A percentile compares a stretch with the other conserved stretches of the same genome.
phyloP scores from a whole-genome alignment of 2,329 filamentous ascomycete genomes.

The Pestalotiopsis sp. region DNA sequence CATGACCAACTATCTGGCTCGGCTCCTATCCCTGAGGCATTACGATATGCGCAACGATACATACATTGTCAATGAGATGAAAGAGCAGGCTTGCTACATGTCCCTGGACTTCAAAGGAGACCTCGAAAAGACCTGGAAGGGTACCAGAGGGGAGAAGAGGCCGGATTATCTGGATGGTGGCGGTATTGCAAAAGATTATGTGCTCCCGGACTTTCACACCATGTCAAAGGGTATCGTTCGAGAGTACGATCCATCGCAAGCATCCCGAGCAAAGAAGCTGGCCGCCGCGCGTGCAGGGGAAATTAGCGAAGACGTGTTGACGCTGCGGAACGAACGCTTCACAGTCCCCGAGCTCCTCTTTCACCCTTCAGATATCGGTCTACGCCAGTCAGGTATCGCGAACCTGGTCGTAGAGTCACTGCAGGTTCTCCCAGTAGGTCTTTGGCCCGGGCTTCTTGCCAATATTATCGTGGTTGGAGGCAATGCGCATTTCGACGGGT shows the following conservation, averaged over 20 bases:
- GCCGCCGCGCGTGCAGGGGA: constrained; percentile 40
- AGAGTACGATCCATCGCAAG: constrained; percentile 72
- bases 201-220: constrained; percentile 78
- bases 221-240: constrained; percentile 68
- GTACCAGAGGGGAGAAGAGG: constrained; percentile 62
- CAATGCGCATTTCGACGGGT: constrained; percentile 77
- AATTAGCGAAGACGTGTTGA: constrained; percentile 73
- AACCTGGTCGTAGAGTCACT: constrained; percentile 83
- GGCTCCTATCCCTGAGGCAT: constrained; percentile 85
- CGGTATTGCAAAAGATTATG: constrained; percentile 83
- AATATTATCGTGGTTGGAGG: constrained; percentile 92
- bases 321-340: constrained; percentile 91
- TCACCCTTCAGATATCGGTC: constrained; percentile 80
- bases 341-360: constrained; percentile 89
- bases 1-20: constrained; percentile 89
- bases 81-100: constrained; percentile 86
- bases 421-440: constrained; percentile 72
- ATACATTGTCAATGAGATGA: constrained; percentile 93
- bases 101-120: constrained; percentile 75
- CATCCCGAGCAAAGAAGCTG: constrained; percentile 53
- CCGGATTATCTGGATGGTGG: constrained; percentile 50
- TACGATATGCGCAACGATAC: constrained; percentile 96
- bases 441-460: constrained; percentile 82
- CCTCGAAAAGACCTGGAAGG: constrained; percentile 84
- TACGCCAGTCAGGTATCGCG: constrained; percentile 80